A percentile compares a stretch with the other conserved stretches of the same genome.
These are phyloP conservation scores for Kluyveromyces wickerhamii DNA, from an alignment of 805 yeast species.

Conservation along the genomic window DNA sequence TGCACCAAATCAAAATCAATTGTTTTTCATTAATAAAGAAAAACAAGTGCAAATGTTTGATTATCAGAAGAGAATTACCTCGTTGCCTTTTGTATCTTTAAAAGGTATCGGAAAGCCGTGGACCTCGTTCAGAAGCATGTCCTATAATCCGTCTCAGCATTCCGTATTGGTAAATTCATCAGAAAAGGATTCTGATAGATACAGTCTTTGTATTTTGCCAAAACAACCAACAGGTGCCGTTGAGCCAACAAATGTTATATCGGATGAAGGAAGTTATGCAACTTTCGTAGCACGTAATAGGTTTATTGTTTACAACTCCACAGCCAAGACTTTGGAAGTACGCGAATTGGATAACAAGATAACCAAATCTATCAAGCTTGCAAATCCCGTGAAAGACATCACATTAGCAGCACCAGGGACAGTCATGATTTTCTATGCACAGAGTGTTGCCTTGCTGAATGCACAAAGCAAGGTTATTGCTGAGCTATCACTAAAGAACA, in stretches of 20 bases:
- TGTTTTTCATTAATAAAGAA: conserved; percentile 72
- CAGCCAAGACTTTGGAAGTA: conserved; percentile 62
- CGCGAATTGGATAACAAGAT: conserved; percentile 74
- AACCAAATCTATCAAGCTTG: conserved; percentile 74
- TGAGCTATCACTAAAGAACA: conserved; percentile 62
- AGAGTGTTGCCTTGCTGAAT: conserved; percentile 74
- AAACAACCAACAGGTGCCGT: conserved; percentile 88
- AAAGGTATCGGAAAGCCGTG: conserved; percentile 79
- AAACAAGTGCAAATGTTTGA: conserved; percentile 81
- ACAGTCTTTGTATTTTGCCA: conserved; percentile 71
- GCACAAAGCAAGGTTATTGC: conserved; percentile 77
- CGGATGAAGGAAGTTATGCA: conserved; percentile 80
- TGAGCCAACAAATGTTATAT: conserved; percentile 74
- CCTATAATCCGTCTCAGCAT: conserved; percentile 89
- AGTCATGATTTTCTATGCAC: conserved; percentile 63
- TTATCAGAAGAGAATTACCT: conserved; percentile 50
- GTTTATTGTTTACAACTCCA: conserved; percentile 70
- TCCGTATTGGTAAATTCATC: conserved; percentile 78
- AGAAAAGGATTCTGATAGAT: conserved; percentile 52
- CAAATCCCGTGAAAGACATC: conserved; percentile 60
- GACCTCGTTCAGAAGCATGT: conserved; percentile 75
- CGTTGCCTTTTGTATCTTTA: conserved; percentile 75
- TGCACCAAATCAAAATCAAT: conserved; percentile 66
- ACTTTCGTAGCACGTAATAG: conserved; percentile 91
- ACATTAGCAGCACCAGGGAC: conserved; percentile 77